These are phyloP conservation scores for Termitomyces sp. DNA, from an alignment of 768 basidiomycete species.

Conservation along the genomic window DNA sequence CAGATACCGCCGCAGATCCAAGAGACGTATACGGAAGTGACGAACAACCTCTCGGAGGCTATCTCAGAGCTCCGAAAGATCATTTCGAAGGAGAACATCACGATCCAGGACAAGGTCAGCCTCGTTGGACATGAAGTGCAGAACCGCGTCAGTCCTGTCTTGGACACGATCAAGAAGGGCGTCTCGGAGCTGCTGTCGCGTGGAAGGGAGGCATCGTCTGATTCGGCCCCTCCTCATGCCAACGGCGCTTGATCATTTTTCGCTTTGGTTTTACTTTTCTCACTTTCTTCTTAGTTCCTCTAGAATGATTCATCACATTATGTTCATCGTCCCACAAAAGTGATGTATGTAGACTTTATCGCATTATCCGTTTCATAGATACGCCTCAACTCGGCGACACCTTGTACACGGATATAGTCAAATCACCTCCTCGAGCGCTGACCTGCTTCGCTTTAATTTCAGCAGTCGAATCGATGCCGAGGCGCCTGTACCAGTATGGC, in stretches of 20 bases:
- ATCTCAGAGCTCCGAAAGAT: constrained; percentile 55
- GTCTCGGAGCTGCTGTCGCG: constrained; percentile 37
- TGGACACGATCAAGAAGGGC: constrained; percentile 48
- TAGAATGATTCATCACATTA: background rate
- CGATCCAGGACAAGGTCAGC: constrained; percentile 61
- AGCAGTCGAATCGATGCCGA: constrained; percentile 22
- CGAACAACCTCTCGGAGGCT: constrained; percentile 40
- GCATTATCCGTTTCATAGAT: background rate
- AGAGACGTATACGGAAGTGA: constrained; percentile 54
- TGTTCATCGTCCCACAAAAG: background rate
- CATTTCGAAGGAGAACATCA: constrained; percentile 50
- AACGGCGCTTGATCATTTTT: constrained; percentile 1
- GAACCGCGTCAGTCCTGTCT: constrained; percentile 58
- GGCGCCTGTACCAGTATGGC: constrained; percentile 46
- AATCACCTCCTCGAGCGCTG: constrained; percentile 41
- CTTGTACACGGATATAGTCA: constrained; percentile 29
- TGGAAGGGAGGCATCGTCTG: constrained; percentile 19
- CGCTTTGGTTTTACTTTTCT: background rate
- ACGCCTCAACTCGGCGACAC: background rate
- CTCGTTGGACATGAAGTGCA: constrained; percentile 58
- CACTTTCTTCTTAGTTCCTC: background rate
- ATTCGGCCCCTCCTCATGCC: background rate
- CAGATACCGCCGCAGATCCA: constrained; percentile 61
- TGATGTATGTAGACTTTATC: constrained; percentile 7
- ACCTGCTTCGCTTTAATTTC: constrained; percentile 49